A percentile compares a stretch with the other conserved stretches of the same genome.
These are phyloP conservation scores for Magnolia sinica DNA, from an alignment of 164 flowering plant genomes.

Conservation along the genomic window DNA sequence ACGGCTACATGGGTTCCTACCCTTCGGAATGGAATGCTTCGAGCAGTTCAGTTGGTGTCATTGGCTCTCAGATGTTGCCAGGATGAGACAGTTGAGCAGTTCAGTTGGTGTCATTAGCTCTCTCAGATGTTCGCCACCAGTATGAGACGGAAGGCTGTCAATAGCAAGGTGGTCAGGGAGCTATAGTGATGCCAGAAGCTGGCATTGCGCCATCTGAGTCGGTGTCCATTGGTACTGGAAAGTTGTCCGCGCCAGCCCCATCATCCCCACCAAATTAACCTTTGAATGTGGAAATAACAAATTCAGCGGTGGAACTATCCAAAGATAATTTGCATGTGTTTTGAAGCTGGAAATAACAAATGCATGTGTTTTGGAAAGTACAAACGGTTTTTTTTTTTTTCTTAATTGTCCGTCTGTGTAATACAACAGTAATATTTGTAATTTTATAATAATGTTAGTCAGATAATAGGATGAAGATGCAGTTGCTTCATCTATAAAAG, in stretches of 20 bases:
- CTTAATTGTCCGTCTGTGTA: too few relatives aligned
- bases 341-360: background rate
- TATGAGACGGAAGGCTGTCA: conserved; percentile 41
- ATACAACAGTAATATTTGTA: background rate
- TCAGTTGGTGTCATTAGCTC: too few relatives aligned
- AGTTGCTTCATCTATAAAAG: too few relatives aligned
- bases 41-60: conserved; percentile 35
- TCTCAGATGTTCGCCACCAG: too few relatives aligned
- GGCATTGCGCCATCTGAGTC: conserved; percentile 24
- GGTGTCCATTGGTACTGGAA: conserved; percentile 12
- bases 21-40: conserved; percentile 39
- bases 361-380: background rate
- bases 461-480: background rate
- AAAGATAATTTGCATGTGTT: background rate
- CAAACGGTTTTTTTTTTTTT: background rate
- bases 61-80: conserved; percentile 56
- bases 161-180: conserved; percentile 59
- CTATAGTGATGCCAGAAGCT: conserved; percentile 49
- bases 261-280: conserved; percentile 33
- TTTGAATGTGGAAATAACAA: too few relatives aligned
- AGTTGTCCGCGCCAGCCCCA: conserved; percentile 13
- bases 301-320: too few relatives aligned
- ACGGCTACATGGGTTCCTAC: conserved; percentile 50
- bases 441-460: too few relatives aligned
- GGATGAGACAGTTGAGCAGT: conserved; percentile 24